A percentile compares a stretch with the other conserved stretches of the same genome.
Evolutionary conservation across 805 yeast genomes (phyloP).

Genomic region (Ogataea angusta): DNA sequence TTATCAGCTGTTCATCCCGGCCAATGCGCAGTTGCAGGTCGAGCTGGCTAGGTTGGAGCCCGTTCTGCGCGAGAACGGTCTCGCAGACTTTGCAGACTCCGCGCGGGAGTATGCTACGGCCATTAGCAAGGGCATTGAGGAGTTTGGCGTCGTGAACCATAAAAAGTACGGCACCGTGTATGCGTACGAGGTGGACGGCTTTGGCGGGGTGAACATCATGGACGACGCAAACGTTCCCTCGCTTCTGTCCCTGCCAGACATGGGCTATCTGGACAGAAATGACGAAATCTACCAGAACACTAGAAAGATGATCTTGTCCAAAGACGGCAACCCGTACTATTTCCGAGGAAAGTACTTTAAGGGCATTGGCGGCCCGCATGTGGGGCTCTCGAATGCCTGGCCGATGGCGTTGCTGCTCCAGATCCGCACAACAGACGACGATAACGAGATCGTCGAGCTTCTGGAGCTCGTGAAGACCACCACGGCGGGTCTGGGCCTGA

Average conservation of each 20-base stretch:
- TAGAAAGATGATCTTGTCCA: slow-evolving; percentile 66
- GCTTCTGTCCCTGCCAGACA: slow-evolving; percentile 71
- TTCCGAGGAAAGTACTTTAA: slow-evolving; percentile 58
- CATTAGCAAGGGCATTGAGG: slow-evolving; percentile 55
- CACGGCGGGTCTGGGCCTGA: slow-evolving; percentile 73
- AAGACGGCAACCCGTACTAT: slow-evolving; percentile 75
- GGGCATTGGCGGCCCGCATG: slow-evolving; percentile 91
- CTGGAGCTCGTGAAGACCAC: slow-evolving; percentile 51
- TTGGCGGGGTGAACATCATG: slow-evolving; percentile 69
- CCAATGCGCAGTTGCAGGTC: slow-evolving; percentile 70
- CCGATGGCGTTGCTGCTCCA: slow-evolving; percentile 80
- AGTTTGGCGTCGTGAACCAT: slow-evolving; percentile 65
- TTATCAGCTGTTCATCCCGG: slow-evolving; percentile 81
- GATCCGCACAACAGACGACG: slow-evolving; percentile 72
- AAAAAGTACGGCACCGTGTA: slow-evolving; percentile 70
- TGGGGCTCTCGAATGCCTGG: slow-evolving; percentile 82
- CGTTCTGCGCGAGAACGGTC: slow-evolving; percentile 21
- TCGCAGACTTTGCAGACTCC: slow-evolving; percentile 21
- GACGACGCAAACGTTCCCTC: slow-evolving; percentile 93
- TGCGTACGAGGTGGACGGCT: slow-evolving; percentile 90
- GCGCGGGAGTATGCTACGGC: slow-evolving; percentile 37
- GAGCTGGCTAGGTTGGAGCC: slow-evolving; percentile 47
- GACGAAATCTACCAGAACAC: slow-evolving; percentile 74
- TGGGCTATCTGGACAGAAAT: slow-evolving; percentile 53
- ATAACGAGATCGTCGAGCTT: slow-evolving; percentile 55